A percentile compares a stretch with the other conserved stretches of the same genome.
These are phyloP conservation scores for Styphnolobium japonicum DNA, from an alignment of 306 rosid species.

Conservation along the genomic window DNA sequence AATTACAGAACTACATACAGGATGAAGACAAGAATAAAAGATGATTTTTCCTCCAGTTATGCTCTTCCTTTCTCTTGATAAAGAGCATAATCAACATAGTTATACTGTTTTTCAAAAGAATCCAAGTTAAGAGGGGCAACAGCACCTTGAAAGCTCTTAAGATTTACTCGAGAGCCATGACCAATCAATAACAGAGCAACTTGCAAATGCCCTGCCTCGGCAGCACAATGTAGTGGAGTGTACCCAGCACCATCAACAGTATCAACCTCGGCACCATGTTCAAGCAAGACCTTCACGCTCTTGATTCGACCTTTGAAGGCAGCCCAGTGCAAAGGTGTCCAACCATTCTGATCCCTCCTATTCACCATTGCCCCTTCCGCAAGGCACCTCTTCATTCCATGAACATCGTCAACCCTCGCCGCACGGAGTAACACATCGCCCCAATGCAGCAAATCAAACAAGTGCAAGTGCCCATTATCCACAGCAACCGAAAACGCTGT, in stretches of 20 bases:
- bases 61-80: background rate
- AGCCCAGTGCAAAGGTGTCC: conserved; percentile 88
- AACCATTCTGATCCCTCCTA: conserved; percentile 76
- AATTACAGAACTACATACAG: background rate
- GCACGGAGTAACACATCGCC: conserved; percentile 61
- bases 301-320: conserved; percentile 76
- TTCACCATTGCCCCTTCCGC: conserved; percentile 61
- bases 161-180: conserved; percentile 46
- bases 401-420: conserved; percentile 58
- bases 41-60: background rate
- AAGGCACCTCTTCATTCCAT: conserved; percentile 51
- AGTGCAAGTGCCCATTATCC: conserved; percentile 46
- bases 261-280: conserved; percentile 66
- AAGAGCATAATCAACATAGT: background rate
- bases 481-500: conserved; percentile 57
- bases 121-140: conserved; percentile 15
- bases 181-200: conserved; percentile 51
- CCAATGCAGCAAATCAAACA: conserved; percentile 47
- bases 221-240: conserved; percentile 72
- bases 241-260: conserved; percentile 58
- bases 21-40: background rate
- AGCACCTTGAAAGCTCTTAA: conserved; percentile 29
- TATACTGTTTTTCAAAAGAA: conserved; percentile 19
- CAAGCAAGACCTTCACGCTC: conserved; percentile 60
- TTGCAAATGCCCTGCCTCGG: conserved; percentile 65